These are phyloP conservation scores for Bacterosira constricta DNA, from an alignment of 108 stramenopile genomes.

Conservation along the genomic window DNA sequence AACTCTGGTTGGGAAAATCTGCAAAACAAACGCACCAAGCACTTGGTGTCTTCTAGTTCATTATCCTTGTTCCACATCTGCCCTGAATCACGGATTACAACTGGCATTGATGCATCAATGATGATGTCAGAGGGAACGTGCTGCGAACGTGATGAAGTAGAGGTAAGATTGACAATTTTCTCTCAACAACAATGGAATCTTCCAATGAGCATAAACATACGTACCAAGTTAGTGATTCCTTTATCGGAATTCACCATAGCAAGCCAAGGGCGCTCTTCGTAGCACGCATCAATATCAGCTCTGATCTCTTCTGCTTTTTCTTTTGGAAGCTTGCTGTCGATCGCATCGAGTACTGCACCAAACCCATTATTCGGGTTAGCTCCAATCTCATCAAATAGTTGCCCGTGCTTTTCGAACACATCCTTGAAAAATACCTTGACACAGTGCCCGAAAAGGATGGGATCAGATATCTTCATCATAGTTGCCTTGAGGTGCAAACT, in stretches of 20 bases:
- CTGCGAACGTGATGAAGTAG: constrained; percentile 25
- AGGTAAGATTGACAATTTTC: not conserved
- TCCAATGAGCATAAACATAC: not conserved
- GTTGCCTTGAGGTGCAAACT: constrained; percentile 93
- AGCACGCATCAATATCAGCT: constrained; percentile 84
- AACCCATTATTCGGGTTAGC: constrained; percentile 92
- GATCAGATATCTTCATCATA: constrained; percentile 96
- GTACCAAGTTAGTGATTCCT: constrained; percentile 89
- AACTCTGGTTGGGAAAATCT: too few species aligned
- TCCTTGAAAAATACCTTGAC: constrained; percentile 89
- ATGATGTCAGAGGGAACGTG: constrained; percentile 78
- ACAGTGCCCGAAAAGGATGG: constrained; percentile 93
- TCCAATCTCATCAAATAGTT: constrained; percentile 74
- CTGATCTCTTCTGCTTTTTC: constrained; percentile 66
- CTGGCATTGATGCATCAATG: constrained; percentile 94
- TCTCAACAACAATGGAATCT: not conserved
- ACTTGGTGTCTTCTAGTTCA: constrained; percentile 92
- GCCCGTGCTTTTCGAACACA: constrained; percentile 89
- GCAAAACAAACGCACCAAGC: too few species aligned
- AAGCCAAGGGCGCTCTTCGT: constrained; percentile 86
- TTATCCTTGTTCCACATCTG: constrained; percentile 94
- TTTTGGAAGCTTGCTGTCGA: constrained; percentile 61
- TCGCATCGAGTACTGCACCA: constrained; percentile 69
- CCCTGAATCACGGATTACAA: constrained; percentile 89
- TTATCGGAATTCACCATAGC: constrained; percentile 93